Base-by-base conservation (phyloP, 129 eudicot species). In the Flaveria sonorensis region DNA sequence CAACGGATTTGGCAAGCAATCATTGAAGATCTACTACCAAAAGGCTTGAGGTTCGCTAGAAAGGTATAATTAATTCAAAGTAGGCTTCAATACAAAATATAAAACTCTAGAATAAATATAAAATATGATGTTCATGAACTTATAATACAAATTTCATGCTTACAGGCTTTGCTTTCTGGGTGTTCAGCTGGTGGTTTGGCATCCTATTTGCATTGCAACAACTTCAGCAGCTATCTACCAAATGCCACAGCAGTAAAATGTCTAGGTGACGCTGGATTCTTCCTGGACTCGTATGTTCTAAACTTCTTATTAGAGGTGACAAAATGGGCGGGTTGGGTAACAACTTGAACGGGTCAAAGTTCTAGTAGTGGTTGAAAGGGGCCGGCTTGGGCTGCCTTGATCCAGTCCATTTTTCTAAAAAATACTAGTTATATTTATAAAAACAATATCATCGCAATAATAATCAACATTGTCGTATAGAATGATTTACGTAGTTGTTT, bases 131-230 rank as follows among this genome's bases (percentile, higher is more conserved):
- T 61, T 24, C 42, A 12, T 61, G 42, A 61, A 61, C 32, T 47
- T 47, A n/a, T 19, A 46, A 50, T 70, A 47, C 59, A 16, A 6
- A 7, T 23, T 75, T 26, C 39, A 59, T 45, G 32, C 62, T 47
- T 68, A 32, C 79, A 95, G 97, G 99, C 97, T 76, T 72, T 95
- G 87, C 92, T 95, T 56, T 92, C 97, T 6, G 99, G 99, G 57
- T 95, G 99, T 81, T 95, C 99, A 2, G 99, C 99, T 64, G 99
- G 99, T 26, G 99, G 99, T 53, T 74, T 95, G 81, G 91, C 97
- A 8, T 61, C 90, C 59, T 91, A 88, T 76, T 83, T 87, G 80
- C 99, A 95, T 77, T 95, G 99, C 75, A 92, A 92, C 71, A 81
- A 77, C 83, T 92, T 95, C 85, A 62, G 83, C 40, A 77, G 53